These are phyloP conservation scores for Trypanosoma avium DNA, from an alignment of 208 protist genomes.

Conservation along the genomic window DNA sequence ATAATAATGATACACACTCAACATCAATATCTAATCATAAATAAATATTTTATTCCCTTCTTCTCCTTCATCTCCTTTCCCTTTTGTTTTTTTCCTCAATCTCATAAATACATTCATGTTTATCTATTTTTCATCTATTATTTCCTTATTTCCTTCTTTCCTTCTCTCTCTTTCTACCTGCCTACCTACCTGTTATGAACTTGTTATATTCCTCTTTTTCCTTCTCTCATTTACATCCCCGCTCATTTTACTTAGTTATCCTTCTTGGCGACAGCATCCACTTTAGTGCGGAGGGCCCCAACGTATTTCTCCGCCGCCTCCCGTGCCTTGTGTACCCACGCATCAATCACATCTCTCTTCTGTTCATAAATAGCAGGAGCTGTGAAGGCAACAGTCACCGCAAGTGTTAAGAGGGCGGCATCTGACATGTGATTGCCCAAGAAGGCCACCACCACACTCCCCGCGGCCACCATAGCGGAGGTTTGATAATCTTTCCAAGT, in stretches of 20 bases:
- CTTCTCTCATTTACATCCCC: not conserved
- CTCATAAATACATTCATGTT: too few species aligned
- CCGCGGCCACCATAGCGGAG: constrained; percentile 50
- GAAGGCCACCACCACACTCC: constrained; percentile 46
- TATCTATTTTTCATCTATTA: too few species aligned
- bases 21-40: too few species aligned
- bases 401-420: constrained; percentile 41
- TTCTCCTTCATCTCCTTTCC: too few species aligned
- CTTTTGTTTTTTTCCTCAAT: too few species aligned
- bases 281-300: constrained; percentile 38
- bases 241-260: not conserved
- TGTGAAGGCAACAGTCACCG: constrained; percentile 46
- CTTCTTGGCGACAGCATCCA: constrained; percentile 24
- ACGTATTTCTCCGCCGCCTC: constrained; percentile 51
- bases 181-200: too few species aligned
- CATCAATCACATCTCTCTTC: constrained; percentile 71
- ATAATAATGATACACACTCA: too few species aligned
- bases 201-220: not conserved
- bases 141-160: too few species aligned
- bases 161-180: too few species aligned
- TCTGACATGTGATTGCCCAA: constrained; percentile 81
- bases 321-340: constrained; percentile 27
- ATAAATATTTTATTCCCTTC: too few species aligned
- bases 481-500: constrained; percentile 59
- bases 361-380: constrained; percentile 66